These are phyloP conservation scores for Phyllostachys edulis DNA, from an alignment of 176 grass and related monocot genomes.

Conservation along the genomic window DNA sequence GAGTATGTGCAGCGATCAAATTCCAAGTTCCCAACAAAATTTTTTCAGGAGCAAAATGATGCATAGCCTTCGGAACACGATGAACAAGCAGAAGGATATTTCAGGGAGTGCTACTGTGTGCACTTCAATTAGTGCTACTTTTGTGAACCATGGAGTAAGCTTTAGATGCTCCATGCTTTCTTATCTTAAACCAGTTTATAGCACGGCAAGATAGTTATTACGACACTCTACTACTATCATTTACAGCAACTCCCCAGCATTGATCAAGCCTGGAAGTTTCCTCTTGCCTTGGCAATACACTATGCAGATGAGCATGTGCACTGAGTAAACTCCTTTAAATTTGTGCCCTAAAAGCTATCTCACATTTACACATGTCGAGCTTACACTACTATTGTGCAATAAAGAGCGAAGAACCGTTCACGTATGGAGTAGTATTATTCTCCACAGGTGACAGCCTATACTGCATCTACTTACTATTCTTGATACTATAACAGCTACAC, in stretches of 20 bases:
- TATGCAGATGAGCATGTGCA: constrained; percentile 13
- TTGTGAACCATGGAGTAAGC: constrained; percentile 7
- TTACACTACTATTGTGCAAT: constrained; percentile 1
- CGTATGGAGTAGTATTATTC: neutral
- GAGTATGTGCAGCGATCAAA: neutral
- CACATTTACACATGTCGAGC: constrained; percentile 19
- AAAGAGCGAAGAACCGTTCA: constrained; percentile 14
- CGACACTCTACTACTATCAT: neutral
- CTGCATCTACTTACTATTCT: neutral
- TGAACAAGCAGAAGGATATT: constrained; percentile 12
- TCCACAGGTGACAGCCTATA: neutral
- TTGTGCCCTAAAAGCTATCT: neutral
- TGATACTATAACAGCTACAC: neutral
- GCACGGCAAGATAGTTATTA: neutral
- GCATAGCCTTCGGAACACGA: neutral
- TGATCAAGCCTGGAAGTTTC: neutral
- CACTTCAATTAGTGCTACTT: constrained; percentile 13
- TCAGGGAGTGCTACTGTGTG: neutral
- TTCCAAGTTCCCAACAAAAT: neutral
- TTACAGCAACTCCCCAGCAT: neutral
- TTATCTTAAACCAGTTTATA: neutral
- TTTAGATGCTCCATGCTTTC: neutral
- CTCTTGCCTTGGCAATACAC: neutral
- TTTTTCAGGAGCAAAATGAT: neutral
- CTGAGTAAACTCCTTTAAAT: constrained; percentile 24